Evolutionary conservation across 2,329 filamentous ascomycete species (phyloP), one percentile per base, ranked within the genome.

Genomic region (Davidsoniella virescens): DNA sequence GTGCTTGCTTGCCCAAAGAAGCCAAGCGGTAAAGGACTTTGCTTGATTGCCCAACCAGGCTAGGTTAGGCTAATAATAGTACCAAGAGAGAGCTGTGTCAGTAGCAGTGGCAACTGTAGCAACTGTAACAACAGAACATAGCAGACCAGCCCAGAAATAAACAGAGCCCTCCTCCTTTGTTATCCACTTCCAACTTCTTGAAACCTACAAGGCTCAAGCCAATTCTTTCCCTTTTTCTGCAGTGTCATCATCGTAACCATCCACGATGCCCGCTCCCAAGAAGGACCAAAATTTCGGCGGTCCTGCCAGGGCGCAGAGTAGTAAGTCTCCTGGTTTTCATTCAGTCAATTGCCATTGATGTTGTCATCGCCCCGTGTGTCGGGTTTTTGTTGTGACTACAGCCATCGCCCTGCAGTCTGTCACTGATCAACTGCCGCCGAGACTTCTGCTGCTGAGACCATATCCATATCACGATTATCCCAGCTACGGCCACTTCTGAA

Each of bases 201-300:
- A 33, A 12, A 33, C 26, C 26, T 33, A 12, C 26, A 33, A 33
- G 40, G 38, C 20, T 18, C 38, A 43, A 6, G 23, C 29, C 25
- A 41, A 43, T 33, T 42, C 47, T 36, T 47, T 25, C 40, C 42
- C 38, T 49, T 50, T 47, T 51, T 36, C n/a, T 41, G 33, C 43
- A 29, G n/a, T 17, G 36, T 47, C 44, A 42, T 43, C 43, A 43
- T 41, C 44, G 41, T 37, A 50, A 37, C 44, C 49, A 25, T 33
- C 25, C 54, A 61, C 59, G 17, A 67, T 67, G 65, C 62, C 65
- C 50, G 56, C 58, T 46, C 59, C 63, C 17, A 67, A 66, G 61
- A 67, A 67, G 57, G 65, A 68, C 44, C 52, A 52, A 29, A 52
- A 59, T 54, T 60, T 52, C 47, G 43, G 53, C 41, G 49, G 47